phyloP scores from a whole-genome alignment of 495 filamentous ascomycete species.

The Penicillium cinerascens region DNA sequence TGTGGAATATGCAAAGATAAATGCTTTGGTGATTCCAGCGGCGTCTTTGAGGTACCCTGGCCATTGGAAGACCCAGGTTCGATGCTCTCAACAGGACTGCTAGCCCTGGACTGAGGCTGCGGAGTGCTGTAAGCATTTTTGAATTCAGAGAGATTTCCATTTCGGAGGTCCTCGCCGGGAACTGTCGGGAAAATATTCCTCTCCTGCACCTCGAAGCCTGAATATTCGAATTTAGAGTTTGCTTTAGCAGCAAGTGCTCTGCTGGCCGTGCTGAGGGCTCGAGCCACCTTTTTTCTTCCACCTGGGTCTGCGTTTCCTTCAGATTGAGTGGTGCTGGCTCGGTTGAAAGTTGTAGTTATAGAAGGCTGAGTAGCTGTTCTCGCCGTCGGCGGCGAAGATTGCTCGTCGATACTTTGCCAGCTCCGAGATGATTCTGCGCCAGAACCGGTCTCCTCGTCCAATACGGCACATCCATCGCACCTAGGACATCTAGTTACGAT shows the following conservation, averaged over 20 bases:
- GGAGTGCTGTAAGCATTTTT: slow-evolving; percentile 35
- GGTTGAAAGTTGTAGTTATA: slow-evolving; percentile 2
- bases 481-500: not conserved
- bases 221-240: slow-evolving; percentile 40
- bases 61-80: slow-evolving; percentile 16
- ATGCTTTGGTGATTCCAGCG: not conserved
- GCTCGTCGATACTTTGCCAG: not conserved
- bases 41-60: slow-evolving; percentile 13
- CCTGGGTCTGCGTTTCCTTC: slow-evolving; percentile 17
- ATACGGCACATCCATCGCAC: slow-evolving; percentile 1
- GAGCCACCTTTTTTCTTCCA: slow-evolving; percentile 40
- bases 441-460: not conserved
- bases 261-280: slow-evolving; percentile 27
- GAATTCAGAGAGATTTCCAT: slow-evolving; percentile 34
- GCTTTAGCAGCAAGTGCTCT: slow-evolving; percentile 39
- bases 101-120: slow-evolving; percentile 21
- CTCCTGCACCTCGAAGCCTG: slow-evolving; percentile 40
- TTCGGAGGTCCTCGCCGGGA: slow-evolving; percentile 47
- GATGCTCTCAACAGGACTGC: slow-evolving; percentile 16
- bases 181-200: slow-evolving; percentile 48
- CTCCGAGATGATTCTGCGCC: not conserved
- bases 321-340: slow-evolving; percentile 10
- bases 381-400: not conserved
- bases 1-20: slow-evolving; percentile 7
- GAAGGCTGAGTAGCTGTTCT: not conserved